A percentile compares a stretch with the other conserved stretches of the same genome.
These are phyloP conservation scores for Russula griseocarnosa DNA, from an alignment of 768 basidiomycete species.

Conservation along the genomic window DNA sequence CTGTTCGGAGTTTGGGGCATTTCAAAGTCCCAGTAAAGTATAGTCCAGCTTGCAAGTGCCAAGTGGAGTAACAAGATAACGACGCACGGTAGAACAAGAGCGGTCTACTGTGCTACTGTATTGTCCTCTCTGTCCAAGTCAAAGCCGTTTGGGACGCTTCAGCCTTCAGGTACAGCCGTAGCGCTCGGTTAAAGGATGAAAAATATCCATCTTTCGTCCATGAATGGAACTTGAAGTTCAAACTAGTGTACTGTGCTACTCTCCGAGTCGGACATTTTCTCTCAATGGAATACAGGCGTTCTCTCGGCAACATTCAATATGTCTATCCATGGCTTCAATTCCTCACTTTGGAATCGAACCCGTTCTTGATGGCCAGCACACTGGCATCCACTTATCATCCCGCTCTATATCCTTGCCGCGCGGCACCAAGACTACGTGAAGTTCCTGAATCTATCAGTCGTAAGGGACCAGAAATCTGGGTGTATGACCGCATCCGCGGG, in stretches of 20 bases:
- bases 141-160: too few species aligned
- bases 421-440: background rate
- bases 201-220: background rate
- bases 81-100: background rate
- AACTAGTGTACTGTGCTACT: background rate
- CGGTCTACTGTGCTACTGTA: background rate
- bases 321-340: background rate
- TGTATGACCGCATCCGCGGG: background rate
- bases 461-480: background rate
- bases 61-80: too few species aligned
- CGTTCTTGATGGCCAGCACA: background rate
- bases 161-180: too few species aligned
- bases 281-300: background rate
- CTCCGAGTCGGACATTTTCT: background rate
- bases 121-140: background rate
- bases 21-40: background rate
- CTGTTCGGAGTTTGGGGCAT: background rate
- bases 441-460: background rate
- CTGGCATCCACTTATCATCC: background rate
- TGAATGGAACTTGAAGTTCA: background rate
- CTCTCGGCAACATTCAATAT: background rate
- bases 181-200: background rate
- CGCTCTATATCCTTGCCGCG: background rate
- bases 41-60: background rate
- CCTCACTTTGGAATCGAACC: background rate